Evolutionary conservation across 495 filamentous ascomycete species (phyloP).

Genomic region (Aspergillus incahuasiensis): DNA sequence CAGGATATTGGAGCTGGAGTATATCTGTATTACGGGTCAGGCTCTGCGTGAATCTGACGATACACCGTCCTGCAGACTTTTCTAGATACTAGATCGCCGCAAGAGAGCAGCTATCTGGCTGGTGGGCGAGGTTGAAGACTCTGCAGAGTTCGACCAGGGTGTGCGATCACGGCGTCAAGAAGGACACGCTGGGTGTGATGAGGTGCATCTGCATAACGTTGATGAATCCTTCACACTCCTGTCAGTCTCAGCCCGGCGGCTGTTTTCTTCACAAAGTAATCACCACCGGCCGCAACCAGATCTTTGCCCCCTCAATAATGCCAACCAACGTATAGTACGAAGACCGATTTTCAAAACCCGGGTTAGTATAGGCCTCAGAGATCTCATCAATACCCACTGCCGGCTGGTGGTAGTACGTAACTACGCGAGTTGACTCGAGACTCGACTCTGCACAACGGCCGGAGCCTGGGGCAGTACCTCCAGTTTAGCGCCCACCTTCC

Average conservation of each 20-base stretch:
- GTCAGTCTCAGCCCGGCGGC: constrained; percentile 8
- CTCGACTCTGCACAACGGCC: background rate
- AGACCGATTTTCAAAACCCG: background rate
- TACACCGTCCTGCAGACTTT: background rate
- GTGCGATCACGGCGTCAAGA: constrained; percentile 18
- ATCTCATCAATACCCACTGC: background rate
- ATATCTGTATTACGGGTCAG: constrained; percentile 1
- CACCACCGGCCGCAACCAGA: background rate
- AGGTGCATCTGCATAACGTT: constrained; percentile 15
- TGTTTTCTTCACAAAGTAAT: background rate
- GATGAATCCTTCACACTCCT: constrained; percentile 11
- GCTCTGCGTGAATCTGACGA: constrained; percentile 4
- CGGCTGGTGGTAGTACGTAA: background rate
- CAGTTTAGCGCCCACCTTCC: constrained; percentile 7
- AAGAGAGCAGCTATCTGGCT: background rate
- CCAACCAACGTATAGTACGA: background rate
- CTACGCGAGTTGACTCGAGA: background rate
- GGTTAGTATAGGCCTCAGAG: background rate
- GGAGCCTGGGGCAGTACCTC: background rate
- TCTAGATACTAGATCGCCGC: background rate
- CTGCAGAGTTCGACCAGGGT: background rate
- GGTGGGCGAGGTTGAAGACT: background rate
- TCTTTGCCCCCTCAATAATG: background rate
- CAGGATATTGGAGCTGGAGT: background rate
- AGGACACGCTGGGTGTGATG: constrained; percentile 16